Evolutionary conservation across 306 rosid genomes (phyloP).

Genomic region (Malus sieversii): DNA sequence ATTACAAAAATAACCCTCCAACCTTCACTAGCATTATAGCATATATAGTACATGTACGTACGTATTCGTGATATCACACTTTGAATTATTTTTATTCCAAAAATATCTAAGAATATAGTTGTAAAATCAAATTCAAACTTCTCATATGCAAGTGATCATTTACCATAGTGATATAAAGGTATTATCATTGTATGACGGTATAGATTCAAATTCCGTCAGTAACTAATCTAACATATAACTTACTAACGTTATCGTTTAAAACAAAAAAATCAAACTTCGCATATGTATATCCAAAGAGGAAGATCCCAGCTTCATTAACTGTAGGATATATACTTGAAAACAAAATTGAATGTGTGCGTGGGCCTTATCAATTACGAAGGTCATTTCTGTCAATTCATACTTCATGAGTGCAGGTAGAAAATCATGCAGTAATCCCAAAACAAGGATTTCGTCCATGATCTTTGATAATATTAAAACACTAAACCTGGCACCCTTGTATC

Average conservation of each 20-base stretch:
- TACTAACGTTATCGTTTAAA: no score
- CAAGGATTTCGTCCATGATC: constrained; percentile 9
- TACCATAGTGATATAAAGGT: no score
- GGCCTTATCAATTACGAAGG: not conserved
- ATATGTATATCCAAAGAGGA: not conserved
- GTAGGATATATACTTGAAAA: not conserved
- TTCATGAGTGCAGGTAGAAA: not conserved
- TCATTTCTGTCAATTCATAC: not conserved
- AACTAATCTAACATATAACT: no score
- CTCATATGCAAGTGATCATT: not conserved
- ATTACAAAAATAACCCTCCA: not conserved
- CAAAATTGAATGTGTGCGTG: not conserved
- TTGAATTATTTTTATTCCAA: not conserved
- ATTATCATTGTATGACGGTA: rapidly evolving
- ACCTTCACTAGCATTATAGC: not conserved
- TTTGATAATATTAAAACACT: not conserved
- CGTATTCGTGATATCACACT: not conserved
- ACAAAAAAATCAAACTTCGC: not conserved
- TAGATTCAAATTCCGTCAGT: rapidly evolving
- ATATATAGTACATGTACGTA: not conserved
- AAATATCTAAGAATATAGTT: not conserved
- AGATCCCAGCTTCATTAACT: not conserved
- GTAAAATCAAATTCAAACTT: no score
- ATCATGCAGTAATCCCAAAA: constrained; percentile 4
- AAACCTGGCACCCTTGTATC: constrained; percentile 30